Percentiles rank a stretch among this genome's conserved stretches.
Evolutionary conservation across 2,329 filamentous ascomycete genomes (phyloP).

Genomic region (Calonectria leucothoes): DNA sequence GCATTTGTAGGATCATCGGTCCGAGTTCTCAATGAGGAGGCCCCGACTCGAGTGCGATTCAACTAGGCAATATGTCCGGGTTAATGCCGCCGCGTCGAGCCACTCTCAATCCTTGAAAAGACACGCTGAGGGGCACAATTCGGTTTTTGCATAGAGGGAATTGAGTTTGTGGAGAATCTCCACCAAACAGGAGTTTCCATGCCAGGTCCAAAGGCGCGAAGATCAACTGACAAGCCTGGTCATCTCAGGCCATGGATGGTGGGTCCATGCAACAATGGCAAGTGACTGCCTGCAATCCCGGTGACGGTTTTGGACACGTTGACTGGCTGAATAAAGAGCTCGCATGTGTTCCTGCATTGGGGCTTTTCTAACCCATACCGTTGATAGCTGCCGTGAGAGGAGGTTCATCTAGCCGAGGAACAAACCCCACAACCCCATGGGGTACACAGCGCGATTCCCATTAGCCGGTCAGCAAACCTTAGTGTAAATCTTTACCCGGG

Average conservation of each 20-base stretch:
- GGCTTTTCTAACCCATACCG: neutral
- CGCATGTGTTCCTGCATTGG: constrained; percentile 2
- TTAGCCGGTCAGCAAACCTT: neutral
- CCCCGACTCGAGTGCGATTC: neutral
- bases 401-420: neutral
- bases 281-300: neutral
- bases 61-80: neutral
- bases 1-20: neutral
- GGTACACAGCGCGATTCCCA: neutral
- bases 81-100: no score
- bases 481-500: neutral
- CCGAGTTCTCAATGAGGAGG: neutral
- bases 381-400: neutral
- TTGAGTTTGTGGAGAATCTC: neutral
- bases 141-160: neutral
- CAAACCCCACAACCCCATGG: constrained; percentile 1
- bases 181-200: neutral
- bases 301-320: neutral
- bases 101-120: neutral
- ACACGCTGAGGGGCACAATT: neutral
- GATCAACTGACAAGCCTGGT: neutral
- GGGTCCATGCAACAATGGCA: neutral
- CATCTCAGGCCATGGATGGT: neutral
- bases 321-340: neutral
- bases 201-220: neutral